Base-by-base conservation (phyloP, 2,329 filamentous ascomycete genomes). In the Ophiostoma piceae region DNA sequence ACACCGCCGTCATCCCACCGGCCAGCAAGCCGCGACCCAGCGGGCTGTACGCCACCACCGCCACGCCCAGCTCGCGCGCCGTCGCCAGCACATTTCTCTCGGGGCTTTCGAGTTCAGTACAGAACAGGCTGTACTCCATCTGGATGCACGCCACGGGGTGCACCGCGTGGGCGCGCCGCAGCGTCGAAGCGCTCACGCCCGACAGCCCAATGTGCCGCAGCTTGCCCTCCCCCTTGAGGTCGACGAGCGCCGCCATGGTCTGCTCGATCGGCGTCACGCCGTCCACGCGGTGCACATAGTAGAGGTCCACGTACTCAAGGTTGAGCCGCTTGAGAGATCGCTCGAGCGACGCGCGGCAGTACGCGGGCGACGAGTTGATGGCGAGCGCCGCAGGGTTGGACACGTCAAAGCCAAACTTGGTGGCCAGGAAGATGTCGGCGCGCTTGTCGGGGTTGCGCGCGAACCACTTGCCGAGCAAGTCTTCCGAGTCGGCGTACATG, bases 1-100 rank as follows among this genome's bases (percentile, higher is more conserved):
- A 35, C 5, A 35, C 35, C 35, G 4, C 35, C 8, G 4, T 35
- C 35, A 35, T 5, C 26, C 26, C 26, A 29, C 26, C 26, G 26
- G 26, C 26, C 26, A 29, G 26, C 71, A 89, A 77, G 8, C 87
- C 87, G 1, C 86, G 81, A 1, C 86, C 86, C 1, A 90, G 81
- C 1, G 87, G 87, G 19, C 82, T 83, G 77, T 87, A 88, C 1
- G 85, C 83, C 1, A 90, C 81, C 4, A 86, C 78, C 0, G 84
- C 79, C 2, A 87, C 79, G 1, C 86, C 87, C 2, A 90, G 82
- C 74, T 88, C 85, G n/a, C 83, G 81, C 71, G 81, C 84, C 0
- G 86, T 86, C 35, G 80, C 77, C 1, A 89, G 78, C 0, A 90
- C 77, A 29, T 81, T 75, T 0, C 26, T 29, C 26, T 29, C 26